Evolutionary conservation across 768 basidiomycete species (phyloP), one percentile per base, ranked within the genome.

Genomic region (Boletales sp.): DNA sequence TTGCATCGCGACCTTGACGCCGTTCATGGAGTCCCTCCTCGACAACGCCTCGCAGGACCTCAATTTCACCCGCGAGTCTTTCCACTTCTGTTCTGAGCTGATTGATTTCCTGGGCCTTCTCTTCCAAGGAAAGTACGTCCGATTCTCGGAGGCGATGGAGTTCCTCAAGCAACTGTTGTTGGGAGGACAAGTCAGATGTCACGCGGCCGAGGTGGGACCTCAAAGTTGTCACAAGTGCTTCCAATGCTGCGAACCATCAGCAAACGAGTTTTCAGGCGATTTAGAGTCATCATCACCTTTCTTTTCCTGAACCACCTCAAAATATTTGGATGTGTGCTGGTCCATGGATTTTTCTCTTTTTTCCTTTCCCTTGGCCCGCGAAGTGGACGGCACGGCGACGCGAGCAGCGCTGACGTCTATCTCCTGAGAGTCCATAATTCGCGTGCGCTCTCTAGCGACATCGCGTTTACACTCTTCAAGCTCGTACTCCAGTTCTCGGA

Each of bases 401-500:
- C 57, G 65, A 30, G 53, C 35, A 8, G 43, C 27, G 15, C 57
- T 55, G 19, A 51, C 15, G 39, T 69, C 67, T 11, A 51, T 42
- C 13, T 81, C 78, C 50, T 84, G 80, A 29, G 76, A 74, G 47
- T 84, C 81, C 31, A 82, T 67, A 12, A 87, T 72, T 21, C 80
- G 70, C 3, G 83, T 83, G 13, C 87, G 78, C 62, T 92, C 89
- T 47, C 74, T 72, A 1, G 76, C 79, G 3, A 89, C 85, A 40
- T 94, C 87, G n/a, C 79, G 76, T 62, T 87, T 90, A 56, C 88
- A 89, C 13, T 79, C 79, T 53, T 95, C 91, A 7, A 97, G 75
- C 63, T 95, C 94, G 47, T 78, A 72, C 67, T 97, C 94, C 3
- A 97, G 76, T 61, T 95, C 93, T 34, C 83, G 72, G n/a, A 97